Base-by-base conservation (phyloP, 192 early-diverging fungal genomes). In the Gamsiella multidivaricata region DNA sequence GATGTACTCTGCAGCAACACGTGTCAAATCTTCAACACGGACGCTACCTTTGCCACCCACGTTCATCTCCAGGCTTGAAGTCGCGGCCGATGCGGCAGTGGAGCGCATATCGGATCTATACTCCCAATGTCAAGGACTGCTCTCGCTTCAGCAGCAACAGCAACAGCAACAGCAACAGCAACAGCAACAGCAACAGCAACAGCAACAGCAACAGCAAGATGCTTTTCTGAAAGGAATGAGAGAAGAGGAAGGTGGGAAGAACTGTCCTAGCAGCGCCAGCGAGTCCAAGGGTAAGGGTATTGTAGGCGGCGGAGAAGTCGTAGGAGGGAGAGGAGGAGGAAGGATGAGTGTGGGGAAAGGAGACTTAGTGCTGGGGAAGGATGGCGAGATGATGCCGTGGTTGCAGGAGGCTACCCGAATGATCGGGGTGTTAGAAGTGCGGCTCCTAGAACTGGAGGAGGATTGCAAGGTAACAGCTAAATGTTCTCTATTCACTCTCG, bases 361-460 rank as follows among this genome's bases (percentile, higher is more conserved):
- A 28, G 61, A 52, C 5, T 42, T 31, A 18, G 23, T 26, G 14
- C 6, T n/a, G 37, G 23, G 39, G 26, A 42, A 52, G 1, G 45
- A 61, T 0, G n/a, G 39, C 31, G 61, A 64, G 12, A 25, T 52
- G 15, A 51, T 69, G 54, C 45, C 65, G 0, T 78, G 74, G 74
- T 47, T 78, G 2, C 46, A 51, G 15, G 66, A 78, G 39, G 74
- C 66, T 2, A 64, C 69, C 12, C 43, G 69, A 8, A 78, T 54
- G 7, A 61, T 69, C 0, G 64, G 54, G 18, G 39, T 54, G 33
- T 37, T 78, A 0, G 74, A 78, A 45, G 50, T 53, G 0, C 41
- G 66, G 12, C 43, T 78, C 2, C 29, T 69, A 15, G 74, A 78
- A 39, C 61, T 69, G 3, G 74, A 78, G 33, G 54, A 45, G 34